Percentiles rank a stretch among this genome's conserved stretches.
These are phyloP conservation scores for Pichia sp. DNA, from an alignment of 1,139 yeast species.

Conservation along the genomic window DNA sequence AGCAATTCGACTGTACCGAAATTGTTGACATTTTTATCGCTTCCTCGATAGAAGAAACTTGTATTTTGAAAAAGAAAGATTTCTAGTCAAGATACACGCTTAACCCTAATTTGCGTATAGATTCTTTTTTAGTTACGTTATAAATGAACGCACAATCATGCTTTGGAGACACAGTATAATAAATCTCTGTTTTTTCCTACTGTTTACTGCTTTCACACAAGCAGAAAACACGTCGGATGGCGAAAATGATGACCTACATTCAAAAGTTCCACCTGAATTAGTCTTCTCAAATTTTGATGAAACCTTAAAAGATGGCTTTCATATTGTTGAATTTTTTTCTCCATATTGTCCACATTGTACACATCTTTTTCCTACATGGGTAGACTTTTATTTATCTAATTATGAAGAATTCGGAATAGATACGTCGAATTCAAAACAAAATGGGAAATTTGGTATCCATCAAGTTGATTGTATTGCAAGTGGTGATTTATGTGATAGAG, in stretches of 20 bases:
- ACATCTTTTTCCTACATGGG: constrained; percentile 60
- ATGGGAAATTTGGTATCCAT: constrained; percentile 39
- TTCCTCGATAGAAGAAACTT: no score
- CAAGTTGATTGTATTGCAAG: constrained; percentile 70
- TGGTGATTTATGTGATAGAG: constrained; percentile 66
- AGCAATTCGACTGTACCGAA: no score
- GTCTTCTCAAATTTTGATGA: constrained; percentile 38
- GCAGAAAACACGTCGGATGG: neutral
- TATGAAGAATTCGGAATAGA: constrained; percentile 13
- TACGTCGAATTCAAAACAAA: neutral
- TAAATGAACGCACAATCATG: no score
- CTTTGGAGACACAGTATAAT: no score
- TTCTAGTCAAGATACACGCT: no score
- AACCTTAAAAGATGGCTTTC: constrained; percentile 40
- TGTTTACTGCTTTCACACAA: no score
- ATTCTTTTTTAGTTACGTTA: no score
- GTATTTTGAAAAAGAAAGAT: no score
- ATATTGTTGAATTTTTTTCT: constrained; percentile 60
- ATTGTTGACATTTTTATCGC: no score
- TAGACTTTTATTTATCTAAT: constrained; percentile 44
- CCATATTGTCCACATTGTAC: constrained; percentile 72
- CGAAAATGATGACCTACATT: constrained; percentile 7
- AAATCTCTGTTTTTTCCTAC: no score
- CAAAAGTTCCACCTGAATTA: constrained; percentile 26
- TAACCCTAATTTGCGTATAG: no score